Percentiles rank a stretch among this genome's conserved stretches.
These are phyloP conservation scores for Fusarium sp. DNA, from an alignment of 2,329 filamentous ascomycete genomes.

Conservation along the genomic window DNA sequence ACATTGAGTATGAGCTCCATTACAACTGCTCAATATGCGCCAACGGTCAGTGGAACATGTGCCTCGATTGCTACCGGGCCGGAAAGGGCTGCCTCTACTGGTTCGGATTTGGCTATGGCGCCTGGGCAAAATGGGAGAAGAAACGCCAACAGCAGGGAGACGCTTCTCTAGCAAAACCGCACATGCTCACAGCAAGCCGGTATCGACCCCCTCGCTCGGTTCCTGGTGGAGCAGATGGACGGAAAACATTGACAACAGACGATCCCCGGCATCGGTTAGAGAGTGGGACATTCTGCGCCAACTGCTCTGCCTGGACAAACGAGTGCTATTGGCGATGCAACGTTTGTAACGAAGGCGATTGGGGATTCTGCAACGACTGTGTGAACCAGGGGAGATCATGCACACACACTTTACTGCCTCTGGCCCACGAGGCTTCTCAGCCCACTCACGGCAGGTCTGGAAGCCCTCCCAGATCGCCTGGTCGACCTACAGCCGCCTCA, in stretches of 20 bases:
- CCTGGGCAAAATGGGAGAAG: slow-evolving; percentile 77
- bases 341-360: slow-evolving; percentile 90
- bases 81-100: slow-evolving; percentile 87
- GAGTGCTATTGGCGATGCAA: slow-evolving; percentile 93
- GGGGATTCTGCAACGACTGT: slow-evolving; percentile 93
- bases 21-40: slow-evolving; percentile 84
- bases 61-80: slow-evolving; percentile 82
- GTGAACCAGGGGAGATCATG: slow-evolving; percentile 87
- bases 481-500: slow-evolving; percentile 63
- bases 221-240: slow-evolving; percentile 68
- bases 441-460: slow-evolving; percentile 55
- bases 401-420: slow-evolving; percentile 83
- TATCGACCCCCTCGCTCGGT: slow-evolving; percentile 66
- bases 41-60: slow-evolving; percentile 82
- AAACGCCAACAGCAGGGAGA: slow-evolving; percentile 57
- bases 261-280: slow-evolving; percentile 79
- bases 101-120: slow-evolving; percentile 87
- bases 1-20: slow-evolving; percentile 89
- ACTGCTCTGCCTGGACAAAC: slow-evolving; percentile 81
- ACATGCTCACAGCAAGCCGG: slow-evolving; percentile 71
- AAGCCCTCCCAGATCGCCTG: slow-evolving; percentile 59
- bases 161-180: slow-evolving; percentile 63
- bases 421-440: slow-evolving; percentile 71
- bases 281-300: slow-evolving; percentile 86
- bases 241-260: slow-evolving; percentile 73